Evolutionary conservation across 2,329 filamentous ascomycete species (phyloP).

Genomic region (Scedosporium dehoogii): DNA sequence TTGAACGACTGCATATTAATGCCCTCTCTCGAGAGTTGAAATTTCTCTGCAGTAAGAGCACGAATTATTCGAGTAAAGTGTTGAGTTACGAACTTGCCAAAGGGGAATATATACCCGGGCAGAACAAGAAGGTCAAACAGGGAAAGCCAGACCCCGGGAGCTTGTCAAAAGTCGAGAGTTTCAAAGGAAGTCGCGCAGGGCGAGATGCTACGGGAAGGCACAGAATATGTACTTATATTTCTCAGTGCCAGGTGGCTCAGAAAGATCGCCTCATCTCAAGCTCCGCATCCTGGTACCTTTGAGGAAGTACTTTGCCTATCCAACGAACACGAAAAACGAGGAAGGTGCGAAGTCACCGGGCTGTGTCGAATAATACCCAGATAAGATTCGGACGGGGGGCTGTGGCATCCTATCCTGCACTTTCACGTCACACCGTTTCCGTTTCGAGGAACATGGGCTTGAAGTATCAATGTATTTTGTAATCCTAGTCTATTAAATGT

Average conservation of each 20-base stretch:
- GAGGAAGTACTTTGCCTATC: no score
- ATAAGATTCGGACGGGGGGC: not conserved
- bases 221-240: no score
- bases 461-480: not conserved
- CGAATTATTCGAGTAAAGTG: not conserved
- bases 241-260: no score
- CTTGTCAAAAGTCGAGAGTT: not conserved
- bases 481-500: no score
- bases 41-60: not conserved
- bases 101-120: no score
- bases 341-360: no score
- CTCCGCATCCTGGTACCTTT: no score
- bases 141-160: not conserved
- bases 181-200: no score
- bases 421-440: not conserved
- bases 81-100: not conserved
- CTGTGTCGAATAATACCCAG: not conserved
- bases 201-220: no score
- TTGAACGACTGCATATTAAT: constrained; percentile 12
- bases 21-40: not conserved
- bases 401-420: no score
- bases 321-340: no score
- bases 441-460: not conserved
- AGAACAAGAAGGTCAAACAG: not conserved
- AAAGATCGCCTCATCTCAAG: no score